Conservation (phyloP, 75 land plant genomes). For the Pinus taeda region DNA sequence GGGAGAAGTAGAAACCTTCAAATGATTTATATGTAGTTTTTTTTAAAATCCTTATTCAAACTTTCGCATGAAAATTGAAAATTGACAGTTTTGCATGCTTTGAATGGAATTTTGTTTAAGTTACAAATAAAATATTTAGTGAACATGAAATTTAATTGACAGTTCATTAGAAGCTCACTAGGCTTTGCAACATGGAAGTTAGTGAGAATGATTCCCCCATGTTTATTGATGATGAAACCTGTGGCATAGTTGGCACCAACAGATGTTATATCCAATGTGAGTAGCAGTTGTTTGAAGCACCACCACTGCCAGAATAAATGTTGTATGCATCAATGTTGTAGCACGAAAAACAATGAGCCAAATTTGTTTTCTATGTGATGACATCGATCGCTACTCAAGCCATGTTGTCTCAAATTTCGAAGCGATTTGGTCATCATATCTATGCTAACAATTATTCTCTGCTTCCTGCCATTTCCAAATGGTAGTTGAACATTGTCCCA, state of each 20-base stretch:
- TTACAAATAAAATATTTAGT: not conserved
- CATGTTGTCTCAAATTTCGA: too few relatives aligned
- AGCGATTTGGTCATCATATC: too few relatives aligned
- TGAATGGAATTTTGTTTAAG: not conserved
- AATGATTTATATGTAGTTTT: not conserved
- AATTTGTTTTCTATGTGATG: too few relatives aligned
- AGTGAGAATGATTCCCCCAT: constrained; percentile 74
- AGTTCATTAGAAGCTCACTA: constrained; percentile 20
- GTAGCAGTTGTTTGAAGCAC: constrained; percentile 90
- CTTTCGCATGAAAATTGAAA: too few relatives aligned
- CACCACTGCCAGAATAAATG: constrained; percentile 39
- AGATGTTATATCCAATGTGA: constrained; percentile 76
- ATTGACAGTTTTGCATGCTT: not conserved
- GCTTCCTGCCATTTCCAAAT: too few relatives aligned
- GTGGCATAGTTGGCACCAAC: constrained; percentile 95
- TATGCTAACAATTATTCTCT: too few relatives aligned
- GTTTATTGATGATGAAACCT: constrained; percentile 82
- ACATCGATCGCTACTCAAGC: too few relatives aligned
- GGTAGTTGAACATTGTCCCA: too few relatives aligned
- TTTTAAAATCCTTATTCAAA: too few relatives aligned
- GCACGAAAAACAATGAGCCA: too few relatives aligned
- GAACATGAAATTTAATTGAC: not conserved
- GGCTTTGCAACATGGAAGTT: constrained; percentile 98
- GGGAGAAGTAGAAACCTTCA: not conserved
- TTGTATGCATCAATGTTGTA: too few relatives aligned